Base-by-base conservation (phyloP, 1,284 basidiomycete species). In the Polyporus tsugae region DNA sequence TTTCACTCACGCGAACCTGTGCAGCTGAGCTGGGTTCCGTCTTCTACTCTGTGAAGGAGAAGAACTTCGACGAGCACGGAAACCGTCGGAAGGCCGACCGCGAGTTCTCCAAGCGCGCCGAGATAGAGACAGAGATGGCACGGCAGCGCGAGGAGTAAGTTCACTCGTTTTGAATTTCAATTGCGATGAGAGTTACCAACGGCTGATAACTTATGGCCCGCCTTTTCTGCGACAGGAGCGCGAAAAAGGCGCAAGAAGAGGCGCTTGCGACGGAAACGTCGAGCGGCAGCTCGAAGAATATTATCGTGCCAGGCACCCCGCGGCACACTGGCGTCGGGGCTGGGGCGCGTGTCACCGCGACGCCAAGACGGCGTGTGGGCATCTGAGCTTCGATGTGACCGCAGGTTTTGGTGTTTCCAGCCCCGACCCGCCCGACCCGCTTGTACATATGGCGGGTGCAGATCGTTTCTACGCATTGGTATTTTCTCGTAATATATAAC, bases 1-100 rank as follows among this genome's bases (percentile, higher is more conserved):
- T 52, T 7, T 65, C 41, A 33, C 52, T 64, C 62, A 64, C 60
- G 49, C 39, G 46, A 33, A 22, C n/a, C 65, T 69, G 63, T 72
- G 36, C 72, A 94, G 95, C 95, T 75, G 95, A 97, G 72, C 87
- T 97, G 62, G 95, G 96, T 69, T 94, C 95, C 62, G 95, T 97
- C 19, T 98, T 97, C 85, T 98, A 95, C 83, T 96, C 95, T 38
- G 95, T 97, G 66, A 92, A 95, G 77, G 95, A 98, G 83, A 95
- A 97, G 84, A 95, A 95, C 83, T 97, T 98, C 78, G 95, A 96
- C 77, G 93, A 95, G 71, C 84, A 92, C 41, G 90, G 92, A 7
- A 89, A 87, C 68, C 84, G 91, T 61, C 87, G 89, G 15, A 87
- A 89, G 73, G 89, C 93, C 19, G 94, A 96, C 77, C 87, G 92